Conservation (phyloP, 441 rosid genomes). For the Viola pubescens region DNA sequence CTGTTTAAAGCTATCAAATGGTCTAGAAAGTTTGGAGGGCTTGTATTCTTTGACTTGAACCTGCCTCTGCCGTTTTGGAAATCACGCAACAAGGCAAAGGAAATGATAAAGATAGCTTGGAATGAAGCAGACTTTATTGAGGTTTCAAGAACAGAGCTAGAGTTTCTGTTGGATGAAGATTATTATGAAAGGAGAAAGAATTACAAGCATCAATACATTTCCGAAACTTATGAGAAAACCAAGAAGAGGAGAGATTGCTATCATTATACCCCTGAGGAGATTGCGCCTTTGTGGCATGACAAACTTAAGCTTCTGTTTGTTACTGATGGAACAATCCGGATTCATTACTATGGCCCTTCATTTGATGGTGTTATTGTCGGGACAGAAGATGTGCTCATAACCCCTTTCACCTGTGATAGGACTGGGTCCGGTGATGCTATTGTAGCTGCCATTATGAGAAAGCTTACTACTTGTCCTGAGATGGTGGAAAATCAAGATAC, state of each 20-base stretch:
- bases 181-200: conserved; percentile 51
- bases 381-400: conserved; percentile 78
- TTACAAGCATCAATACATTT: conserved; percentile 70
- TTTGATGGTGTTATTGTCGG: conserved; percentile 79
- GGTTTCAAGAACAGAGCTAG: conserved; percentile 76
- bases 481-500: conserved; percentile 68
- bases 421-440: conserved; percentile 95
- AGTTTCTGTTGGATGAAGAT: conserved; percentile 77
- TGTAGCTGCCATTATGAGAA: conserved; percentile 77
- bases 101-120: conserved; percentile 63
- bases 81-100: conserved; percentile 60
- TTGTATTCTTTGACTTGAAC: conserved; percentile 68
- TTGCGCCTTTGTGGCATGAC: conserved; percentile 79
- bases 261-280: conserved; percentile 69
- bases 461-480: conserved; percentile 60
- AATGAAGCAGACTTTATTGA: conserved; percentile 60
- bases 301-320: conserved; percentile 63
- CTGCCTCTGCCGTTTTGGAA: conserved; percentile 75
- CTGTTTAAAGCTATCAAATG: conserved; percentile 54
- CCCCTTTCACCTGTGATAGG: conserved; percentile 84
- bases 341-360: conserved; percentile 62
- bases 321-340: conserved; percentile 78
- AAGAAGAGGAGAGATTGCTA: conserved; percentile 57
- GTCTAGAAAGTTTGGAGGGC: conserved; percentile 78
- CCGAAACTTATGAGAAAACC: conserved; percentile 56